Base-by-base conservation (phyloP, 1,284 basidiomycete genomes). In the Tremellales sp. region DNA sequence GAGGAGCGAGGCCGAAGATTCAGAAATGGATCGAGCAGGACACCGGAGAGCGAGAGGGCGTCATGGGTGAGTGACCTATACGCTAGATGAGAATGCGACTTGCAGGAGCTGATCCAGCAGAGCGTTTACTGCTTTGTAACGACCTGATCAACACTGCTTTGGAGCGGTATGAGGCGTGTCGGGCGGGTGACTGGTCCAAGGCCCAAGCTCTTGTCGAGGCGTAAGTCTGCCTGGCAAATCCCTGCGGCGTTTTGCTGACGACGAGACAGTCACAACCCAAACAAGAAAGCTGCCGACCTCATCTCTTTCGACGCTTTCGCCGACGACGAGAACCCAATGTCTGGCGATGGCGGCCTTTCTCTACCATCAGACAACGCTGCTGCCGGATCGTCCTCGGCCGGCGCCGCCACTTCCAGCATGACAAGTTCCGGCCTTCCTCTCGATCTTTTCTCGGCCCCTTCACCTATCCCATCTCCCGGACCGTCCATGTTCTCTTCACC, bases 1-100 rank as follows among this genome's bases (percentile, higher is more conserved):
- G 79, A 24, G 82, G 82, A 43, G 93, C 94, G 2, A 82, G 94
- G 49, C 96, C 96, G 1, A 92, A 89, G 73, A 83, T 98, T 44
- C 96, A 98, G 70, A 94, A 93, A 63, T 97, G 94, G 94, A 89
- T 98, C 55, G 87, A 86, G n/a, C 89, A 97, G 60, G 92, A 72
- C 55, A 61, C 88, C 1, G 87, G 77, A 25, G 77, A 78, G 31
- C 82, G 84, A 37, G 90, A 94, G 72, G 26, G 89, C 86, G 87
- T 89, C 45, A 83, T 97, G 65, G 87, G 89, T 90, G 61, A 55
- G 80, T 74, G 7, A 4, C n/a, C n/a, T n/a, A n/a, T n/a, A n/a
- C 8, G 29, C 29, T 31, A 8, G 10, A 15, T 8, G 2, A 15
- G 43, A 17, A 24, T 22, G 23, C 15, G 17, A 21, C 10, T 19